These are phyloP conservation scores for Flaveria ramosissima DNA, from an alignment of 129 eudicot species.

Conservation along the genomic window DNA sequence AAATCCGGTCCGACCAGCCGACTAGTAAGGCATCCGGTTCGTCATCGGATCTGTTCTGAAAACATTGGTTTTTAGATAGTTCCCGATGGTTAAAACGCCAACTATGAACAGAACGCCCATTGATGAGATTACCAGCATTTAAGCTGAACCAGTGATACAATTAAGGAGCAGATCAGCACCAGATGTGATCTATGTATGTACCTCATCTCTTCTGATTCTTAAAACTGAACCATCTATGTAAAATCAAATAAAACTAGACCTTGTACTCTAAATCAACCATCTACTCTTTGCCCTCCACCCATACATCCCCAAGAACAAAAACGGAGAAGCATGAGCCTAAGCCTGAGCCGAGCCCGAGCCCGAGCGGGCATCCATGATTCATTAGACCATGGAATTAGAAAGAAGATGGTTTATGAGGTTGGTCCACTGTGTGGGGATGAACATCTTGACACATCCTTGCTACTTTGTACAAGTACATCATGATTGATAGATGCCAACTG, in stretches of 20 bases:
- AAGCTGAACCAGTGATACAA: constrained; percentile 14
- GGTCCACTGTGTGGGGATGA: constrained; percentile 55
- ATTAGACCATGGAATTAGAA: neutral
- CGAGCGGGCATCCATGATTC: neutral
- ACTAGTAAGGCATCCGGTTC: too few species aligned
- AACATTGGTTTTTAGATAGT: neutral
- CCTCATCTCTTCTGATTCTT: constrained; percentile 4
- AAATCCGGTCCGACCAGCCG: too few species aligned
- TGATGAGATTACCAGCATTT: constrained; percentile 1
- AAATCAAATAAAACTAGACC: constrained; percentile 6
- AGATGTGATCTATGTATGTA: constrained; percentile 15
- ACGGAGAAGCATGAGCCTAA: neutral
- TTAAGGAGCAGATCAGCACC: constrained; percentile 9
- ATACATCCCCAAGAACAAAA: constrained; percentile 5
- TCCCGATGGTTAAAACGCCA: neutral
- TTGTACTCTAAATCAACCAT: constrained; percentile 18
- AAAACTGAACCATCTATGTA: constrained; percentile 5
- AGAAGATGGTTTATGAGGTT: constrained; percentile 31
- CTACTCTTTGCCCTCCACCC: constrained; percentile 2
- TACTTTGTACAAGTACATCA: constrained; percentile 72
- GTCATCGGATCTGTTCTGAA: too few species aligned
- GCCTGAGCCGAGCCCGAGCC: neutral
- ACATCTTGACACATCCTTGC: constrained; percentile 55
- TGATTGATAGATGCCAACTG: constrained; percentile 87
- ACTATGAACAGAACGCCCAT: neutral